Evolutionary conservation across 2,329 filamentous ascomycete species (phyloP).

Genomic region (Colletotrichum sp.): DNA sequence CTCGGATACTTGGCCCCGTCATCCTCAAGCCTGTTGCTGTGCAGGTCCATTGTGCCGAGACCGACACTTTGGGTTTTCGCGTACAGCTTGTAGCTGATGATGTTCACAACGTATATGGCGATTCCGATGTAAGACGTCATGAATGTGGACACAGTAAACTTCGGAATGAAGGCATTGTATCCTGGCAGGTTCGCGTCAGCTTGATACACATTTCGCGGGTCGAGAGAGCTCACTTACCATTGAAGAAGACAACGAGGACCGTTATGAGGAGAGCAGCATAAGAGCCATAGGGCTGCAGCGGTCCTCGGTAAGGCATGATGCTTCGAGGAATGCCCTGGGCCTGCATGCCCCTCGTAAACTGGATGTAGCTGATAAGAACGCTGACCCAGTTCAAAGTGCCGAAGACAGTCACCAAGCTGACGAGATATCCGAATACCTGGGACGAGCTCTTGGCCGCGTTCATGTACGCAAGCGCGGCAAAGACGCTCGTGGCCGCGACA

Average conservation of each 20-base stretch:
- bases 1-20: background rate
- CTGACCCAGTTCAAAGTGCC: slow-evolving; percentile 49
- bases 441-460: background rate
- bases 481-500: slow-evolving; percentile 38
- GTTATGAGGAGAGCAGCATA: slow-evolving; percentile 39
- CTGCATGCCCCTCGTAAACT: slow-evolving; percentile 40
- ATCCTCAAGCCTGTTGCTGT: background rate
- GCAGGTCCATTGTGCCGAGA: slow-evolving; percentile 61
- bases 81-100: slow-evolving; percentile 69
- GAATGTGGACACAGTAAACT: slow-evolving; percentile 53
- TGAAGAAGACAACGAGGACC: slow-evolving; percentile 60
- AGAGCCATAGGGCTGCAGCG: slow-evolving; percentile 42
- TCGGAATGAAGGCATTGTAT: slow-evolving; percentile 17
- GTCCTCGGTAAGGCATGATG: slow-evolving; percentile 41
- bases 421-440: slow-evolving; percentile 29
- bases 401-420: slow-evolving; percentile 41
- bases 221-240: slow-evolving; percentile 39
- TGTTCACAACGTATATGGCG: slow-evolving; percentile 73
- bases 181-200: background rate
- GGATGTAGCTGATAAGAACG: slow-evolving; percentile 43
- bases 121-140: slow-evolving; percentile 80
- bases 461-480: slow-evolving; percentile 40
- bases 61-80: slow-evolving; percentile 59
- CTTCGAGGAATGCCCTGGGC: slow-evolving; percentile 38
- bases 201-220: background rate